Evolutionary conservation across 371 early-diverging fungal genomes (phyloP).

Genomic region (Ordospora colligata): DNA sequence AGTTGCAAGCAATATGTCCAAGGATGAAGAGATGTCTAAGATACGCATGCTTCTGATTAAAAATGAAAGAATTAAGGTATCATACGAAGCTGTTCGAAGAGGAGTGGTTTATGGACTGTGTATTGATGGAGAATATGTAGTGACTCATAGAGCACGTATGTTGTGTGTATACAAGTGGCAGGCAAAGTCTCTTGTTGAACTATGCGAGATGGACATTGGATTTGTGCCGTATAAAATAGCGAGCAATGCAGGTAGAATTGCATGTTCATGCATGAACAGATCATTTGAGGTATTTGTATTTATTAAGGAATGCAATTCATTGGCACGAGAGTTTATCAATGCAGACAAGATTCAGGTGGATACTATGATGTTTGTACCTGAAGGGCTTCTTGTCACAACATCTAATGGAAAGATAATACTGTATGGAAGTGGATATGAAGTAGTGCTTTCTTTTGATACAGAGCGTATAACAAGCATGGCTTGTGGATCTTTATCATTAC

Average conservation of each 20-base stretch:
- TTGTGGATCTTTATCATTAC: background rate
- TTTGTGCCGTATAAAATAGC: background rate
- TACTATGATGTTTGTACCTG: background rate
- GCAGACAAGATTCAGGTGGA: background rate
- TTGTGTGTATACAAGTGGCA: background rate
- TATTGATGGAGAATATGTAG: background rate
- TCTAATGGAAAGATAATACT: background rate
- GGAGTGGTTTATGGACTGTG: background rate
- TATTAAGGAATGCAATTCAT: background rate
- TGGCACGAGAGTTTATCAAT: background rate
- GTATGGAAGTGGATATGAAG: background rate
- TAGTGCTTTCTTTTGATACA: background rate
- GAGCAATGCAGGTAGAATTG: background rate
- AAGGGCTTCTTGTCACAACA: background rate
- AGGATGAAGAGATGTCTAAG: background rate
- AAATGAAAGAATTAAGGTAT: background rate
- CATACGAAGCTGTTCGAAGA: background rate
- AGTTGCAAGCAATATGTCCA: background rate
- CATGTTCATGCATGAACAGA: background rate
- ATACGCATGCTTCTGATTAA: background rate
- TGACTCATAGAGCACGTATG: background rate
- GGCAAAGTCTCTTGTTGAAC: background rate
- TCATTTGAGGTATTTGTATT: constrained; percentile 9
- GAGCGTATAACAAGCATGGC: background rate
- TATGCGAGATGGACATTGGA: background rate